These are phyloP conservation scores for Saccharata proteae DNA, from an alignment of 2,329 filamentous ascomycete genomes.

Conservation along the genomic window DNA sequence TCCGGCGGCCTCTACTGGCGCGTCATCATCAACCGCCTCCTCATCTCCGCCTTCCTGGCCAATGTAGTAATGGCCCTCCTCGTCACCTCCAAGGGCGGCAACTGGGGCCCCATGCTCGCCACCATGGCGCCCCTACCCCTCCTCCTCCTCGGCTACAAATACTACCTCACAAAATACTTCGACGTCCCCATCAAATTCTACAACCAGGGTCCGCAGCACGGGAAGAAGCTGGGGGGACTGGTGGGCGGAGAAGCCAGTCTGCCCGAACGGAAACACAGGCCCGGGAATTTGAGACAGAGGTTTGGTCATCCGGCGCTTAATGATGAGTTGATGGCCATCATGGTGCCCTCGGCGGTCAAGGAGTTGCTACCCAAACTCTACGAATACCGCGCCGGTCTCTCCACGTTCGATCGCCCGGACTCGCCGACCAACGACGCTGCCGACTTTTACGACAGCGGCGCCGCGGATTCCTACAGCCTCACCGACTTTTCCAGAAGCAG, in stretches of 20 bases:
- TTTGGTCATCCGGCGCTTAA: slow-evolving; percentile 91
- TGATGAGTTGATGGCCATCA: slow-evolving; percentile 79
- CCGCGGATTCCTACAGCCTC: slow-evolving; percentile 72
- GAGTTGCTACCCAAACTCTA: slow-evolving; percentile 80
- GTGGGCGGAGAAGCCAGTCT: slow-evolving; percentile 27
- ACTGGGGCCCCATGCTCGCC: slow-evolving; percentile 47
- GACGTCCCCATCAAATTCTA: slow-evolving; percentile 75
- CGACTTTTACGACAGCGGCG: slow-evolving; percentile 53
- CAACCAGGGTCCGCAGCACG: slow-evolving; percentile 49
- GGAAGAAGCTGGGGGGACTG: too few species aligned
- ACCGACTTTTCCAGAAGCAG: slow-evolving; percentile 58
- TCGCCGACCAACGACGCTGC: slow-evolving; percentile 40
- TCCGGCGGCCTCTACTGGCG: slow-evolving; percentile 91
- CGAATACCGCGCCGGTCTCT: too few species aligned
- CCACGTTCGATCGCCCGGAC: slow-evolving; percentile 71
- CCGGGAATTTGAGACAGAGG: slow-evolving; percentile 50
- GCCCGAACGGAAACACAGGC: slow-evolving; percentile 30
- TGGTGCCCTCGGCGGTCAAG: slow-evolving; percentile 86
- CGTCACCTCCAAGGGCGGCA: slow-evolving; percentile 52
- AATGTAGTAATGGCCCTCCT: slow-evolving; percentile 69
- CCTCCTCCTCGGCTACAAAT: slow-evolving; percentile 71
- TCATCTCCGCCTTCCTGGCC: slow-evolving; percentile 68
- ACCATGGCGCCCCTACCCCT: slow-evolving; percentile 64
- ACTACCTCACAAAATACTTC: slow-evolving; percentile 65
- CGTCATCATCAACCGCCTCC: slow-evolving; percentile 79